phyloP scores from a whole-genome alignment of 257 asterid genomes.

The Forsythia suspensa region DNA sequence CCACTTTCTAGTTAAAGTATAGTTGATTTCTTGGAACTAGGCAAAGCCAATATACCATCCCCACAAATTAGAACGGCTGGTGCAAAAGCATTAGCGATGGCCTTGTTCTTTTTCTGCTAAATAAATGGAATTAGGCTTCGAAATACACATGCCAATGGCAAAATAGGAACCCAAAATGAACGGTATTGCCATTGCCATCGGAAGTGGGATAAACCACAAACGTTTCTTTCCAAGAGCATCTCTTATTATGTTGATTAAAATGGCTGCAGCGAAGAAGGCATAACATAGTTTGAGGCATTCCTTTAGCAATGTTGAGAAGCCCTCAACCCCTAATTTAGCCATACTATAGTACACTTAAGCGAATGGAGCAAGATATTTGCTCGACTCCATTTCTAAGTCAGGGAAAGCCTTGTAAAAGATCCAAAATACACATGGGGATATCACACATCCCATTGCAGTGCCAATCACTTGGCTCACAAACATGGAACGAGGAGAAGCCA shows the following conservation, averaged over 20 bases:
- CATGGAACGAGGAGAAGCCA: constrained; percentile 46
- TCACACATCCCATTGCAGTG: constrained; percentile 40
- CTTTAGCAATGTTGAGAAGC: constrained; percentile 53
- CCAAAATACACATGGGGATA: constrained; percentile 40
- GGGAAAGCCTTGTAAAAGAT: constrained; percentile 42
- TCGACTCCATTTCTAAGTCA: too few relatives aligned
- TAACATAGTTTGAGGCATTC: constrained; percentile 59
- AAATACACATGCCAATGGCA: too few relatives aligned
- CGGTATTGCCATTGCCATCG: too few relatives aligned
- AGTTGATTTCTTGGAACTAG: too few relatives aligned
- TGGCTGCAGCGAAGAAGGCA: constrained; percentile 55
- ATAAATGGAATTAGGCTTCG: too few relatives aligned
- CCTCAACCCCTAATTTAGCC: constrained; percentile 69
- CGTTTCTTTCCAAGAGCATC: constrained; percentile 19
- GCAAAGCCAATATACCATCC: too few relatives aligned
- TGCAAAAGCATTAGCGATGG: too few relatives aligned
- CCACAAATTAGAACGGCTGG: too few relatives aligned
- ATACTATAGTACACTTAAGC: constrained; percentile 45
- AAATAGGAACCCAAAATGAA: too few relatives aligned
- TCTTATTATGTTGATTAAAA: constrained; percentile 43
- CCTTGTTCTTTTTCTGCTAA: too few relatives aligned
- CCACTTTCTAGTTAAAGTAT: too few relatives aligned
- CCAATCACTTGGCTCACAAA: constrained; percentile 43
- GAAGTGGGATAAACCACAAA: too few relatives aligned
- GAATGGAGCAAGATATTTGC: constrained; percentile 24